Percentiles rank a stretch among this genome's conserved stretches.
These are phyloP conservation scores for Penicillium sp. DNA, from an alignment of 2,329 filamentous ascomycete species.

Conservation along the genomic window DNA sequence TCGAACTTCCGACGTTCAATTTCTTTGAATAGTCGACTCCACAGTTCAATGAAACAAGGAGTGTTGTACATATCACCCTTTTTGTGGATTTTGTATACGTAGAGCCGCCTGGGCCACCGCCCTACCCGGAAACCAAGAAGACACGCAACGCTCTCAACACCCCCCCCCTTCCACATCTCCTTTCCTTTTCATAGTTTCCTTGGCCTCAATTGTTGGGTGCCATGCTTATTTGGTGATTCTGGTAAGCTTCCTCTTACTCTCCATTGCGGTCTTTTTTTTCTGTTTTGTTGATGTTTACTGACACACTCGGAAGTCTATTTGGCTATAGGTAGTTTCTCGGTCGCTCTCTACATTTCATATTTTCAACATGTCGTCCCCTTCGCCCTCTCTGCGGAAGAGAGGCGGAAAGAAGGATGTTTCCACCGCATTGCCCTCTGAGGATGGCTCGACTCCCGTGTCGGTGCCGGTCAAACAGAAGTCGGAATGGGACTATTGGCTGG, in stretches of 20 bases:
- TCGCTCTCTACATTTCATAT: slow-evolving; percentile 26
- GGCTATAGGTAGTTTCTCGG: slow-evolving; percentile 29
- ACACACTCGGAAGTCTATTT: slow-evolving; percentile 27
- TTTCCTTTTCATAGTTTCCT: slow-evolving; percentile 13
- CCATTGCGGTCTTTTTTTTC: background rate
- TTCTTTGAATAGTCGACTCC: background rate
- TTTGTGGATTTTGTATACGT: slow-evolving; percentile 7
- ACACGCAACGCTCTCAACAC: slow-evolving; percentile 19
- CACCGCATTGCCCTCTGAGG: slow-evolving; percentile 25
- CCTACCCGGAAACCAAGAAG: slow-evolving; percentile 17
- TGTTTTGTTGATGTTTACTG: slow-evolving; percentile 5
- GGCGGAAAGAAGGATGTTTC: slow-evolving; percentile 38
- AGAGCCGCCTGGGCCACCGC: slow-evolving; percentile 21
- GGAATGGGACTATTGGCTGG: slow-evolving; percentile 84
- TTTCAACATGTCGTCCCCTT: slow-evolving; percentile 36
- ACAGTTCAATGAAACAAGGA: background rate
- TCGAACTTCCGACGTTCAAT: background rate
- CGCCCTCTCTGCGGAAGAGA: slow-evolving; percentile 44
- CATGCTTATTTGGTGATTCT: slow-evolving; percentile 28
- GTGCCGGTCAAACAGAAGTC: slow-evolving; percentile 36
- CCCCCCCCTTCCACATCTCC: slow-evolving; percentile 13
- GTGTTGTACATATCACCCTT: background rate
- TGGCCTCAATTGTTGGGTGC: slow-evolving; percentile 18
- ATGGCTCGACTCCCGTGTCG: slow-evolving; percentile 21
- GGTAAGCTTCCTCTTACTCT: slow-evolving; percentile 13